Evolutionary conservation across 768 basidiomycete genomes (phyloP).

Genomic region (Rhizopogon rudus): DNA sequence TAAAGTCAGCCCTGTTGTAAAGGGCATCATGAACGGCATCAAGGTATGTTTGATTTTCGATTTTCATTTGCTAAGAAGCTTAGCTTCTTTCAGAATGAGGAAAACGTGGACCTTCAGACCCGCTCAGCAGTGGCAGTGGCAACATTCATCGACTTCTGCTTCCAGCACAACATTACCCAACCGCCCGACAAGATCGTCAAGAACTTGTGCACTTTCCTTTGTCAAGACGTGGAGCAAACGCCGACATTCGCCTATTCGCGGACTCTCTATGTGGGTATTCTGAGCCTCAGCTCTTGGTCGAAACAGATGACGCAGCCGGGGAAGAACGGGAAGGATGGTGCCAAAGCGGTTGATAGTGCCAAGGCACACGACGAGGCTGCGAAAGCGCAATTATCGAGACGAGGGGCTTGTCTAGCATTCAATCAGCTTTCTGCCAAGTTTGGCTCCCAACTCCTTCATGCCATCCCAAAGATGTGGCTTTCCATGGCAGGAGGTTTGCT

Average conservation of each 20-base stretch:
- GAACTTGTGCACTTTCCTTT: conserved; percentile 95
- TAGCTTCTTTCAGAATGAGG: conserved; percentile 61
- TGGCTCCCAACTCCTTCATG: conserved; percentile 62
- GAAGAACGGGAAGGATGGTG: conserved; percentile 33
- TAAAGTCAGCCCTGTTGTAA: conserved; percentile 94
- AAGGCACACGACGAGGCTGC: conserved; percentile 49
- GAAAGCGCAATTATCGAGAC: conserved; percentile 67
- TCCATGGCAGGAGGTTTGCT: conserved; percentile 80
- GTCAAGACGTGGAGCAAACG: conserved; percentile 84
- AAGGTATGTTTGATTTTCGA: conserved; percentile 52
- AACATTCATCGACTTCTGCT: conserved; percentile 83
- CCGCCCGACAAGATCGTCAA: conserved; percentile 96
- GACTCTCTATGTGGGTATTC: conserved; percentile 62
- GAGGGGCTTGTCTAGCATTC: conserved; percentile 86
- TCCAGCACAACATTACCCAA: conserved; percentile 63
- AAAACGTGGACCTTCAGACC: conserved; percentile 81
- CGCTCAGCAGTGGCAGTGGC: conserved; percentile 87
- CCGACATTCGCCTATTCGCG: conserved; percentile 79
- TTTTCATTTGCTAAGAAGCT: conserved; percentile 1
- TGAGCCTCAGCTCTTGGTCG: conserved; percentile 58
- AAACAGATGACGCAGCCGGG: conserved; percentile 27
- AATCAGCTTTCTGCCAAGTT: conserved; percentile 73
- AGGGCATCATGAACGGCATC: conserved; percentile 95
- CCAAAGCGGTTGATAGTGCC: conserved; percentile 35
- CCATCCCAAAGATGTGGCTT: conserved; percentile 94